Conservation (phyloP, 2,329 filamentous ascomycete genomes). For the Colletotrichum sp. region DNA sequence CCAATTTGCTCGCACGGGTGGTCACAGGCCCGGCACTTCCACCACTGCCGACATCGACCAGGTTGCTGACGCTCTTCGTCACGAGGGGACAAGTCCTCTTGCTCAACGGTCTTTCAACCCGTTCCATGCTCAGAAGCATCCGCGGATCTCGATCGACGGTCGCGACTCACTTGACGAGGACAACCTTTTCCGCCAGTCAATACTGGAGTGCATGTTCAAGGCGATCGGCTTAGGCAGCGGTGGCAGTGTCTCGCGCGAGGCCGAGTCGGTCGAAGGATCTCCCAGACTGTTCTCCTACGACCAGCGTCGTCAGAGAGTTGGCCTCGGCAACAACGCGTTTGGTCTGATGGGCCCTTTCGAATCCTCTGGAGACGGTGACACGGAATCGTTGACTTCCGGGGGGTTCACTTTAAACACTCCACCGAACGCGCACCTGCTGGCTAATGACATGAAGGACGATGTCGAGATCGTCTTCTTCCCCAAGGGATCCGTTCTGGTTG, state of each 20-base stretch:
- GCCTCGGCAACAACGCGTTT: constrained; percentile 81
- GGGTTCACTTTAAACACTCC: constrained; percentile 65
- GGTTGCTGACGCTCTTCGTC: constrained; percentile 32
- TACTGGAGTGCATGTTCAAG: constrained; percentile 95
- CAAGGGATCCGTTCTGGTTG: constrained; percentile 90
- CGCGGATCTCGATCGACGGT: constrained; percentile 63
- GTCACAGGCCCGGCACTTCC: constrained; percentile 43
- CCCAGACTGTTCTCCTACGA: constrained; percentile 87
- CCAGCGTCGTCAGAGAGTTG: constrained; percentile 76
- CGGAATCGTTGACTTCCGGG: constrained; percentile 81
- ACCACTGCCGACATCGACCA: constrained; percentile 31
- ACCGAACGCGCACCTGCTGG: constrained; percentile 69
- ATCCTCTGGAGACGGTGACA: constrained; percentile 77
- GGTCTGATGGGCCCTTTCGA: constrained; percentile 90
- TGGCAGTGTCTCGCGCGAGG: constrained; percentile 68
- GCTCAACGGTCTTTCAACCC: constrained; percentile 59
- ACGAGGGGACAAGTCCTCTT: constrained; percentile 49
- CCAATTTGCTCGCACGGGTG: constrained; percentile 68
- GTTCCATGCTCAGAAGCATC: constrained; percentile 57
- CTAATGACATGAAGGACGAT: constrained; percentile 86
- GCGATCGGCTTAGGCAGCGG: constrained; percentile 81
- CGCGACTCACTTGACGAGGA: constrained; percentile 90
- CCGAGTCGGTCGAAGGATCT: constrained; percentile 82
- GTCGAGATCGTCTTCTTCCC: constrained; percentile 98
- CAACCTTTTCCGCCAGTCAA: constrained; percentile 84